Percentiles rank a stretch among this genome's conserved stretches.
Evolutionary conservation across 140 eudicot genomes (phyloP).

Genomic region (Cichorium intybus): DNA sequence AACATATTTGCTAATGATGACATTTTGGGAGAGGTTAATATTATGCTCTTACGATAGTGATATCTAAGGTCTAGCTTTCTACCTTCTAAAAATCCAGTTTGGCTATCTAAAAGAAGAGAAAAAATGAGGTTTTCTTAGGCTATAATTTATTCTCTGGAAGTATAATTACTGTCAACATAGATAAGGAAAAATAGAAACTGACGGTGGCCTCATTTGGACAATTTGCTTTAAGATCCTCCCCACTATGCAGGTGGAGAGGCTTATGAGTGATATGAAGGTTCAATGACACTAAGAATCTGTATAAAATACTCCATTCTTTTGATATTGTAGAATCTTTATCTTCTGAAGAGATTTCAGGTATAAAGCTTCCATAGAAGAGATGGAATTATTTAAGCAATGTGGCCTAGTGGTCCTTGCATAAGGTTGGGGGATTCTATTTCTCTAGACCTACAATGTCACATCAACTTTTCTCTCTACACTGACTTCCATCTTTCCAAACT

Average conservation of each 20-base stretch:
- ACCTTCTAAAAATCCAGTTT: constrained; percentile 31
- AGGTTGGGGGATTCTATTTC: too few relatives aligned
- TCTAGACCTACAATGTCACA: too few relatives aligned
- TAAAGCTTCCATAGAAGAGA: constrained; percentile 30
- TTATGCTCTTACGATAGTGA: constrained; percentile 19
- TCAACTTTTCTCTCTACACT: too few relatives aligned
- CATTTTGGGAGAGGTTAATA: constrained; percentile 14
- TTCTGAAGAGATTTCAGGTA: constrained; percentile 27
- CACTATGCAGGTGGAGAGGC: constrained; percentile 34
- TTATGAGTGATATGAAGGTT: constrained; percentile 33
- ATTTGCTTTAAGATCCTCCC: constrained; percentile 35
- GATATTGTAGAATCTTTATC: constrained; percentile 57
- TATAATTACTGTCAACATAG: constrained; percentile 2
- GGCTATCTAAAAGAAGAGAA: constrained; percentile 18
- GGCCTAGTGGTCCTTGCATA: constrained; percentile 30
- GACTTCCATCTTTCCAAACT: too few relatives aligned
- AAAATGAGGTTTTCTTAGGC: constrained; percentile 21
- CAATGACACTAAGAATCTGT: constrained; percentile 28
- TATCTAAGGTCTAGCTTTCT: constrained; percentile 21
- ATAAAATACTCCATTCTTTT: constrained; percentile 25
- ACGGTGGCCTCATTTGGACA: constrained; percentile 29
- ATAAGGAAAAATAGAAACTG: constrained; percentile 10
- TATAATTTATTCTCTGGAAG: constrained; percentile 4
- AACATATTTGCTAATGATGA: too few relatives aligned
- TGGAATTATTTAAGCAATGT: constrained; percentile 24